Base-by-base conservation (phyloP, 306 rosid genomes). In the Quercus agrifolia region DNA sequence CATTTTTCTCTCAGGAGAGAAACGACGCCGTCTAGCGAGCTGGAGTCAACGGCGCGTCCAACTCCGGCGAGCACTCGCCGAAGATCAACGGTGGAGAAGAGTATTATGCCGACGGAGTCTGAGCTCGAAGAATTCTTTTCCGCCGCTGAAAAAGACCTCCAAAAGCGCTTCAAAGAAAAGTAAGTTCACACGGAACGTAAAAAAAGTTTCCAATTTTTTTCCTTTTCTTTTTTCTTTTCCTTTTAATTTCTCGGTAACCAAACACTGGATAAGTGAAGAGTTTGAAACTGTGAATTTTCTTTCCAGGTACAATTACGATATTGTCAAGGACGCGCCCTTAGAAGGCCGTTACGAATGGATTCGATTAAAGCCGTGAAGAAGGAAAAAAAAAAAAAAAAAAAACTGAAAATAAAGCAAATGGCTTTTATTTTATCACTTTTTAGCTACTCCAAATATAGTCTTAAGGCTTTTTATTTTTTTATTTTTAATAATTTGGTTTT, bases 291-390 rank as follows among this genome's bases (percentile, higher is more conserved):
- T 17, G 74, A 67, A 56, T 56, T 56, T 41, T 41, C 46, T 1
- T 80, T 79, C 69, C 91, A 95, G 99, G 88, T 95, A 95, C 55
- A 95, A 95, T 66, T 95, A 80, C 87, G 97, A 95, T 64, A 56
- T 95, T 35, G 87, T 49, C 27, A 90, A 87, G 85, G 99, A 95
- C 28, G 75, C 75, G 74, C 96, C 99, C 0, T 72, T 88, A 85
- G 94, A 95, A 88, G 99, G 99, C 78, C 96, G 93, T 49, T 91
- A 85, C 85, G 93, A 95, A 79, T 95, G 99, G 99, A 83, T 86
- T 83, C 80, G 85, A 79, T 62, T 92, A 82, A 88, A 89, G 88
- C 97, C 92, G 68, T 90, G 87, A 85, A 77, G 59, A 52, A 68
- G 46, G 70, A 71, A 75, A 52, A 35, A 35, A 35, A 35, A 35